phyloP scores from a whole-genome alignment of 805 yeast genomes.

The Wickerhamomyces silvicola region DNA sequence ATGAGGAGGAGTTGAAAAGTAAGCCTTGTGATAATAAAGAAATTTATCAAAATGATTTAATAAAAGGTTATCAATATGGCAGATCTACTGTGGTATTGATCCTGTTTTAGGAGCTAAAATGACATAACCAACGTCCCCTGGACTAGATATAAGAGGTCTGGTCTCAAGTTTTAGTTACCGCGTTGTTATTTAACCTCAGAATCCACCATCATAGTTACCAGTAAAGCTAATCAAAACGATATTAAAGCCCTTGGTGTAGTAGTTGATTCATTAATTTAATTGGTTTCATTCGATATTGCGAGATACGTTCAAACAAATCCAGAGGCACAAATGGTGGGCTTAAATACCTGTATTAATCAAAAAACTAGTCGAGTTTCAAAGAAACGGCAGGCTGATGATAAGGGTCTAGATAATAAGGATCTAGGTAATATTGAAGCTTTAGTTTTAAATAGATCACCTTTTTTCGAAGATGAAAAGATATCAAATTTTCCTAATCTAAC shows the following conservation, averaged over 20 bases:
- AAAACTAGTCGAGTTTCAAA: constrained; percentile 10
- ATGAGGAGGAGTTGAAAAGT: constrained; percentile 21
- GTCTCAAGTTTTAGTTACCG: constrained; percentile 41
- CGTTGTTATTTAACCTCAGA: constrained; percentile 56
- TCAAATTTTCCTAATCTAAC: constrained; percentile 43
- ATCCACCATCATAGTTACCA: constrained; percentile 46
- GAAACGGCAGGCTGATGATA: constrained; percentile 20
- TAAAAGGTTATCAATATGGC: constrained; percentile 66
- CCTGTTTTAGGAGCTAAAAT: constrained; percentile 38
- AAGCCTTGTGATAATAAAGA: constrained; percentile 14
- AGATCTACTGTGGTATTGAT: constrained; percentile 45
- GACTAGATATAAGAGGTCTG: constrained; percentile 63
- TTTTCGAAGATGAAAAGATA: constrained; percentile 65
- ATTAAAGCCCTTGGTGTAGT: constrained; percentile 37
- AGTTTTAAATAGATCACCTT: constrained; percentile 54
- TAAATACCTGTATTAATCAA: constrained; percentile 42
- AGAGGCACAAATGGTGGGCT: constrained; percentile 47
- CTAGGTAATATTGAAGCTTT: constrained; percentile 32
- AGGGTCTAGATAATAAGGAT: constrained; percentile 9
- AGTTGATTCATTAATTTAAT: constrained; percentile 44
- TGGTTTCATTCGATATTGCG: constrained; percentile 48
- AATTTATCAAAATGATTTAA: constrained; percentile 35
- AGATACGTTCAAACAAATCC: constrained; percentile 50
- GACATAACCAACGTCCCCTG: constrained; percentile 37
- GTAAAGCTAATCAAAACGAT: constrained; percentile 31